Percentiles rank a stretch among this genome's conserved stretches.
Conservation (phyloP, 2,329 filamentous ascomycete species). For the Verruconis gallopava region DNA sequence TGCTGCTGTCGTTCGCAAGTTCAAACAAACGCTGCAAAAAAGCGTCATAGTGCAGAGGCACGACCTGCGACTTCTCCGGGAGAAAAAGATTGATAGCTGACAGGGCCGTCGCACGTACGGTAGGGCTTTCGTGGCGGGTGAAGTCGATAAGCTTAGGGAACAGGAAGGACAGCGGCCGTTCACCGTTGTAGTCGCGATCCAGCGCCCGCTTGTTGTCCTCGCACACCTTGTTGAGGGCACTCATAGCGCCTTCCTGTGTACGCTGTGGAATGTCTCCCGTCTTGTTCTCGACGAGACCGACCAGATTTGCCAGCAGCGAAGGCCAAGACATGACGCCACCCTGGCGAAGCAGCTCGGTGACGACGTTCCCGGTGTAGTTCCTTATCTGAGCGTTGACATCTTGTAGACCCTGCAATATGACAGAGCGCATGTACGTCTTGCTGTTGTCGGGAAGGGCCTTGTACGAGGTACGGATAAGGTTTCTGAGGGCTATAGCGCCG, state of each 20-base stretch:
- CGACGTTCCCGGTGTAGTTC: constrained; percentile 81
- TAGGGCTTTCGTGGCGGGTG: constrained; percentile 60
- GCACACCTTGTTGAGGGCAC: constrained; percentile 85
- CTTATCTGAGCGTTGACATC: constrained; percentile 74
- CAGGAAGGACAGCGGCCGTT: constrained; percentile 75
- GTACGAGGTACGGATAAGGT: constrained; percentile 68
- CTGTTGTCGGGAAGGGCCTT: constrained; percentile 62
- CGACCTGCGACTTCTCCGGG: constrained; percentile 66
- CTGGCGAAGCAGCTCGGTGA: constrained; percentile 77
- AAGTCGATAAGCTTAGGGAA: constrained; percentile 86
- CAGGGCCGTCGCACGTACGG: constrained; percentile 68
- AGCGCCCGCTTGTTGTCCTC: constrained; percentile 85
- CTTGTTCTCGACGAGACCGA: constrained; percentile 64
- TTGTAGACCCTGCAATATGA: constrained; percentile 65
- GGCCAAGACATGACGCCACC: constrained; percentile 87
- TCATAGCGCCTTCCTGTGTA: constrained; percentile 86
- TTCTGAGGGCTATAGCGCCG: constrained; percentile 90
- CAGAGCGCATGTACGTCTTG: constrained; percentile 64
- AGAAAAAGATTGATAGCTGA: constrained; percentile 87
- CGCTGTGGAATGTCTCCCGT: constrained; percentile 53
- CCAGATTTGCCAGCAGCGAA: constrained; percentile 70
- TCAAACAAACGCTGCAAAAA: constrained; percentile 74
- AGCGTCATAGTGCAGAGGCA: constrained; percentile 66
- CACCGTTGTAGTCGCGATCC: constrained; percentile 76
- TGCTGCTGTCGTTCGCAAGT: constrained; percentile 60